Base-by-base conservation (phyloP, 2,329 filamentous ascomycete genomes). In the Fusarium sp. region DNA sequence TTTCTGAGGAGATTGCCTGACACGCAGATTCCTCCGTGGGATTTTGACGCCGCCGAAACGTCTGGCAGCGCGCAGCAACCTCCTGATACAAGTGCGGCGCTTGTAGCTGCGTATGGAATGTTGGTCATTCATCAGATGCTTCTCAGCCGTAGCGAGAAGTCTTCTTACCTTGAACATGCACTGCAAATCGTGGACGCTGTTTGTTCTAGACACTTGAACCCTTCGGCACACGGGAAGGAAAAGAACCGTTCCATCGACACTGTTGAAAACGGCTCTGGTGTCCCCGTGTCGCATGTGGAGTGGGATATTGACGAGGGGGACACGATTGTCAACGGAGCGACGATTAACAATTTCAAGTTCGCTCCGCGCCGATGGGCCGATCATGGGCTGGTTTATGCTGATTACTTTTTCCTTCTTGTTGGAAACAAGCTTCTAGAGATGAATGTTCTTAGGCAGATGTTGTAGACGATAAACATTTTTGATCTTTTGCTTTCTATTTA, bases 361-460 rank as follows among this genome's bases (percentile, higher is more conserved):
- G 85, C 85, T 11, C 85, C 84, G 27, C 80, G 82, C 56, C 80
- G 82, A 36, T 86, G 85, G 77, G 82, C 82, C 7, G 80, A 87
- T 63, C 85, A 87, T 75, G 85, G 86, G 1, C 69, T 88, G 22
- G 85, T 88, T 0, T 88, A 88, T 74, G 86, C 86, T 1, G 86
- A 88, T 68, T 88, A 88, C 71, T 87, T 82, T 65, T 82, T 87
- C 35, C 66, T 88, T 16, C 78, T 86, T 35, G 81, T 86, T 38
- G 86, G 86, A 8, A 88, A 88, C 62, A 70, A 74, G 54, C 52
- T 73, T 3, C 18, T 73, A 10, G 69, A 74, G 22, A 73, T 74
- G 63, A 29, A 85, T n/a, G 38, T 20, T 36, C 52, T 57, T 57
- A 57, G 52, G 35, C 31, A 33, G 13, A 20, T 36, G 27, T 10